Evolutionary conservation across 805 yeast species (phyloP).

Genomic region (Hanseniaspora pseudoguilliermondii): DNA sequence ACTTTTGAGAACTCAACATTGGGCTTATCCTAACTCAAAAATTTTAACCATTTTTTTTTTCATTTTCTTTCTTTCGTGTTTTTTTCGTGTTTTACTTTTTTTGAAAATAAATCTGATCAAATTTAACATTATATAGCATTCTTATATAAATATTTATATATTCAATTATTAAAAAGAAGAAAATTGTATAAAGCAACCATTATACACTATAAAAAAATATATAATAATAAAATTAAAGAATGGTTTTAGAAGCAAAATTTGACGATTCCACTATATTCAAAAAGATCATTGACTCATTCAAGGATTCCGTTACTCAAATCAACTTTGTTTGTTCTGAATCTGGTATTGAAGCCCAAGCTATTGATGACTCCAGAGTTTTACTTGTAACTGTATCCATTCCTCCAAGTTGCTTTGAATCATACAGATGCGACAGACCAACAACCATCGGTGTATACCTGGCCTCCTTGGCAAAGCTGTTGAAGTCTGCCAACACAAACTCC

Average conservation of each 20-base stretch:
- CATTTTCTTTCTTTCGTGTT: background rate
- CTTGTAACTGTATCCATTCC: slow-evolving; percentile 81
- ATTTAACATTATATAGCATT: background rate
- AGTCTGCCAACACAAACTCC: slow-evolving; percentile 84
- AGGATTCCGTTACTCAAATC: slow-evolving; percentile 88
- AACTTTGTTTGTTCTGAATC: slow-evolving; percentile 93
- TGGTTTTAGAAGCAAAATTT: slow-evolving; percentile 93
- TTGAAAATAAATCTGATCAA: slow-evolving; percentile 6
- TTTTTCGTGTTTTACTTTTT: background rate
- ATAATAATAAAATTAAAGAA: background rate
- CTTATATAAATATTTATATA: too few species aligned
- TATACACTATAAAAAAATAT: background rate
- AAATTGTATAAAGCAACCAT: background rate
- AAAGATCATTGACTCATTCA: slow-evolving; percentile 84
- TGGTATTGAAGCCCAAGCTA: slow-evolving; percentile 93
- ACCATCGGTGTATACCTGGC: slow-evolving; percentile 85
- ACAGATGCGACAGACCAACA: slow-evolving; percentile 88
- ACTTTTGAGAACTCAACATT: too few species aligned
- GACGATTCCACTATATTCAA: slow-evolving; percentile 85
- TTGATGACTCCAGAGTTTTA: slow-evolving; percentile 91
- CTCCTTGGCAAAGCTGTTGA: slow-evolving; percentile 75
- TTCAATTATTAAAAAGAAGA: background rate
- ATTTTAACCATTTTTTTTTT: background rate
- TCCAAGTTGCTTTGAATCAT: slow-evolving; percentile 74
- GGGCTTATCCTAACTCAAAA: background rate